Base-by-base conservation (phyloP, 345 rosid species). In the Lumnitzera littorea region DNA sequence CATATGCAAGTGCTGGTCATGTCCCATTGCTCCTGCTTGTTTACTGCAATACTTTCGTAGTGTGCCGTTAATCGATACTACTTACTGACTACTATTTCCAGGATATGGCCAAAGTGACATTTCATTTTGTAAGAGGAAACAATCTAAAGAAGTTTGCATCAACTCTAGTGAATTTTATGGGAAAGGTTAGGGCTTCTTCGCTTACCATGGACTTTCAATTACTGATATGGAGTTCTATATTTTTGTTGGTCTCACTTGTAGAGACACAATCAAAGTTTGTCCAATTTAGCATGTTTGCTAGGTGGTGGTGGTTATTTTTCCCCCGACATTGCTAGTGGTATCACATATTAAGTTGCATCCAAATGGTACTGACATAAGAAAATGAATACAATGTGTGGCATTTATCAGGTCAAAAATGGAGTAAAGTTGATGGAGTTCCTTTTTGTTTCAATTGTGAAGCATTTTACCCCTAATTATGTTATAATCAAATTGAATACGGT, bases 101-200 rank as follows among this genome's bases (percentile, higher is more conserved):
- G 97, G 99, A 94, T 75, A 94, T 94, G 95, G 78, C 84, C 53
- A 76, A 75, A 66, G 82, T 94, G 55, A 82, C 95, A 43, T 71
- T 75, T 71, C 97, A 94, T 82, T 94, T 82, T 83, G 91, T 87
- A 55, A 82, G 90, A 82, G 96, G 95, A 63, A 76, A 88, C 63
- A 67, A 82, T 66, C 85, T 80, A 11, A 67, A 74, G 72, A 84
- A 83, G 76, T 87, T 94, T 62, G 95, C 96, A 4, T 77, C 86
- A 50, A 83, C 82, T 64, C 68, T 94, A 63, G 70, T 87, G 62
- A 84, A 75, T 78, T 94, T 92, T 66, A 85, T 84, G 92, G 87
- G 86, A 70, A 88, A 83, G 97, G 97, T 88, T 61, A 71, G 89
- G 59, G 59, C 57, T 20, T 24, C 60, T 52, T 52, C 27, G 31